phyloP scores from a whole-genome alignment of 2,329 filamentous ascomycete genomes.

The Scedosporium boydii region DNA sequence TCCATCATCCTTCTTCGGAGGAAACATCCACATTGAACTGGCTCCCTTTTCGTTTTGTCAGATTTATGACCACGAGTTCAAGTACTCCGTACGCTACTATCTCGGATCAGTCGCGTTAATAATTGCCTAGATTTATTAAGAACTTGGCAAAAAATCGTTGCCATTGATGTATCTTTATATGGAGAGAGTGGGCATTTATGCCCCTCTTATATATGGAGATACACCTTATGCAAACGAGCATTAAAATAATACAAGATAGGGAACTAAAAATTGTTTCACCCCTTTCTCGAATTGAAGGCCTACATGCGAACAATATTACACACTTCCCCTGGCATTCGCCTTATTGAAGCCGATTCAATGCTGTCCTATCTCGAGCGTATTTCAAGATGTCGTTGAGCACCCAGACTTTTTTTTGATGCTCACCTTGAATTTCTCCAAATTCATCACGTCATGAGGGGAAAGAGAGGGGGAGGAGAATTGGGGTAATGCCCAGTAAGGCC shows the following conservation, averaged over 20 bases:
- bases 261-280: too few relatives aligned
- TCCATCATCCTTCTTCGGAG: too few relatives aligned
- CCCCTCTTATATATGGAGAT: neutral
- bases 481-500: neutral
- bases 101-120: neutral
- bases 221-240: neutral
- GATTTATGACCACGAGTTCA: too few relatives aligned
- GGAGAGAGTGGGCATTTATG: too few relatives aligned
- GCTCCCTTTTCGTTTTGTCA: too few relatives aligned
- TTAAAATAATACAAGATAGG: neutral
- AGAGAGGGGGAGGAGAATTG: neutral
- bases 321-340: too few relatives aligned
- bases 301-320: neutral
- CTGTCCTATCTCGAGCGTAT: neutral
- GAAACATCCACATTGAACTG: too few relatives aligned
- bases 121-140: neutral
- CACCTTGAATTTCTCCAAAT: neutral
- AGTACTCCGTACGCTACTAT: too few relatives aligned
- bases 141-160: neutral
- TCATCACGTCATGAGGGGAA: slow-evolving; percentile 1
- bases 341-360: too few relatives aligned
- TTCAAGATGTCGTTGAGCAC: neutral
- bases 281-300: neutral
- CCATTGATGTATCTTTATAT: too few relatives aligned
- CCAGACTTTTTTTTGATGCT: neutral